A percentile compares a stretch with the other conserved stretches of the same genome.
Evolutionary conservation across 1,284 basidiomycete genomes (phyloP).

Genomic region (Malassezia vespertilionis): DNA sequence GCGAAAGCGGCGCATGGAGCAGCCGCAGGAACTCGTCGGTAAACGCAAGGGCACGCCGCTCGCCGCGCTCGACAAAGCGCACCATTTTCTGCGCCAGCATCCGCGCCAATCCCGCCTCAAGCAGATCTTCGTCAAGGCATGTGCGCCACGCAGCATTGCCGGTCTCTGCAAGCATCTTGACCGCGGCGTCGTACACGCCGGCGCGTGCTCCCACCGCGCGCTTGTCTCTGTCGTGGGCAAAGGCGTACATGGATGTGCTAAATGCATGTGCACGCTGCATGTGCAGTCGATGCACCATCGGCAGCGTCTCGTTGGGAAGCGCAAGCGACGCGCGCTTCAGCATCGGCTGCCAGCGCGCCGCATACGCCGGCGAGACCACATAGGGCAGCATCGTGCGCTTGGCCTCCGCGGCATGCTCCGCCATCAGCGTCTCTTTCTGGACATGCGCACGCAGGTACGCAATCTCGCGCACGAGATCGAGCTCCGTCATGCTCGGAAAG

Average conservation of each 20-base stretch:
- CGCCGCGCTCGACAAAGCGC: background rate
- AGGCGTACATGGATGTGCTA: background rate
- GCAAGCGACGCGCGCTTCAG: conserved; percentile 11
- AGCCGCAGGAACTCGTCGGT: conserved; percentile 9
- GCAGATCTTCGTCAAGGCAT: conserved; percentile 14
- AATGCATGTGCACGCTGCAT: conserved; percentile 15
- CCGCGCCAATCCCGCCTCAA: conserved; percentile 22
- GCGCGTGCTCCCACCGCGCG: conserved; percentile 2
- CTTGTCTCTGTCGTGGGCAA: too few relatives aligned
- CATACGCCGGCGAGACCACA: conserved; percentile 15
- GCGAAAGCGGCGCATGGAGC: background rate
- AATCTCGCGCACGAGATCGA: conserved; percentile 55
- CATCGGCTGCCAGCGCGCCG: conserved; percentile 20
- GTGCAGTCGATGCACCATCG: conserved; percentile 18
- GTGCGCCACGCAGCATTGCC: conserved; percentile 19
- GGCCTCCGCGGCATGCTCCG: conserved; percentile 20
- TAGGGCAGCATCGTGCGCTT: conserved; percentile 20
- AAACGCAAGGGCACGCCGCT: conserved; percentile 3
- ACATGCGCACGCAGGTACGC: conserved; percentile 67
- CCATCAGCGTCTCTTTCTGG: conserved; percentile 58
- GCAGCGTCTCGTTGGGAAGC: conserved; percentile 3
- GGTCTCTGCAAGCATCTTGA: conserved; percentile 11
- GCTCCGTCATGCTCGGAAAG: conserved; percentile 59
- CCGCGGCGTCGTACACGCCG: background rate
- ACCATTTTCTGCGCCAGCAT: conserved; percentile 15